These are phyloP conservation scores for Cladosporium phlei DNA, from an alignment of 2,329 filamentous ascomycete genomes.

Conservation along the genomic window DNA sequence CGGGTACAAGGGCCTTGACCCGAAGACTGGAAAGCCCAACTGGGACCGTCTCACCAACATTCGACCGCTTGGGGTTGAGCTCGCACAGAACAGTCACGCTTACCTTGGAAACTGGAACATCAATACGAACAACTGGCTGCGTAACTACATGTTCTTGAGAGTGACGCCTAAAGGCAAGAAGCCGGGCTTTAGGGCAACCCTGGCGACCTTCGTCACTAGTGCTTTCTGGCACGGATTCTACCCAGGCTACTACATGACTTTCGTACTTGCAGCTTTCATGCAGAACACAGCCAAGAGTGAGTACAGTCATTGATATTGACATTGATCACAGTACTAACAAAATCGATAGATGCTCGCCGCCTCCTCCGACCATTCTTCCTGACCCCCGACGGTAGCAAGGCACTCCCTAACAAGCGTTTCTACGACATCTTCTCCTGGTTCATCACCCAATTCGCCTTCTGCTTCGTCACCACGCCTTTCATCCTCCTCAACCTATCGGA, in stretches of 20 bases:
- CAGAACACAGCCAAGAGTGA: constrained; percentile 92
- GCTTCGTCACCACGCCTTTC: constrained; percentile 80
- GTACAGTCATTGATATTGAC: constrained; percentile 34
- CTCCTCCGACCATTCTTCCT: constrained; percentile 90
- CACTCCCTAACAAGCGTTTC: constrained; percentile 69
- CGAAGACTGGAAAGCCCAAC: constrained; percentile 73
- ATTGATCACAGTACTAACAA: neutral
- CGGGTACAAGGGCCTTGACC: constrained; percentile 89
- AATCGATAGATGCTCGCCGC: constrained; percentile 72
- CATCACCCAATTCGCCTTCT: constrained; percentile 74
- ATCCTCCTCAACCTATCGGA: constrained; percentile 69
- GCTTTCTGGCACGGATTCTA: constrained; percentile 99
- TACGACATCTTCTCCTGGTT: constrained; percentile 78
- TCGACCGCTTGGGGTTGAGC: constrained; percentile 76
- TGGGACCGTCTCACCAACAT: constrained; percentile 93
- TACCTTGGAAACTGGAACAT: constrained; percentile 96
- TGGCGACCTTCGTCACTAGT: constrained; percentile 91
- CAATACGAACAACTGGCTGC: constrained; percentile 95
- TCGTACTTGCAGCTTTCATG: constrained; percentile 82
- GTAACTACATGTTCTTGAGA: constrained; percentile 91
- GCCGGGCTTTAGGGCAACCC: constrained; percentile 87
- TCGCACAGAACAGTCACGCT: constrained; percentile 86
- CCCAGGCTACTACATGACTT: constrained; percentile 89
- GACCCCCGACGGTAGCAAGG: constrained; percentile 65
- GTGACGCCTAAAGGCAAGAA: constrained; percentile 95